Base-by-base conservation (phyloP, 345 rosid species). In the Melaleuca quinquenervia region DNA sequence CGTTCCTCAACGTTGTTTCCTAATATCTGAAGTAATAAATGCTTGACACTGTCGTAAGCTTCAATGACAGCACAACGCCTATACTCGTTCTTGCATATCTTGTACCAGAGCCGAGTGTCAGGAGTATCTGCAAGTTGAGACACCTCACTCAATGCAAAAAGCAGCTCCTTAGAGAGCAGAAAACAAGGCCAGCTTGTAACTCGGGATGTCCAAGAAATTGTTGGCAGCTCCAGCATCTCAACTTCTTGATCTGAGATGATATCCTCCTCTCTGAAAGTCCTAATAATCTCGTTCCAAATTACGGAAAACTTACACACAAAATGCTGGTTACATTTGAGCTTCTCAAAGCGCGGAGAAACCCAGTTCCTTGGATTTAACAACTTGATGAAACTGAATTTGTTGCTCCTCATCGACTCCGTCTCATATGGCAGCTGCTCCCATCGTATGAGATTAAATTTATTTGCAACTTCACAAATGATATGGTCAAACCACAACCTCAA, bases 111-210 rank as follows among this genome's bases (percentile, higher is more conserved):
- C 98, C 96, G 90, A 91, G 92, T 92, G 90, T 95, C 98, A 82
- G 98, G 92, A 85, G 98, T 98, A 89, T 94, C 99, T 75, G 92
- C 87, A 85, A 95, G 90, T 92, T 90, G 96, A 89, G 87, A 88
- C 27, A 94, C 98, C 93, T 93, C 94, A 92, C 94, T 93, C 84
- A 96, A 93, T 51, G 98, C 98, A 89, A 93, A 96, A 70, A 93
- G 92, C 88, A 96, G 90, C 93, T 96, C 99, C 84, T 95, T 92
- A 87, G 98, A 93, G 85, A 96, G 92, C 87, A 96, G 92, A 88
- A 95, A 95, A 90, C 92, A 95, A 8, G 99, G 99, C 98, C 98
- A 96, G 52, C 98, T 94, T 88, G 93, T 91, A 86, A 95, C 99
- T 82, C 91, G 90, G 82, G 94, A 95, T 84, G 94, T 90, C 98